Conservation (phyloP, 495 filamentous ascomycete species). For the Hypoxylon subgilvum region DNA sequence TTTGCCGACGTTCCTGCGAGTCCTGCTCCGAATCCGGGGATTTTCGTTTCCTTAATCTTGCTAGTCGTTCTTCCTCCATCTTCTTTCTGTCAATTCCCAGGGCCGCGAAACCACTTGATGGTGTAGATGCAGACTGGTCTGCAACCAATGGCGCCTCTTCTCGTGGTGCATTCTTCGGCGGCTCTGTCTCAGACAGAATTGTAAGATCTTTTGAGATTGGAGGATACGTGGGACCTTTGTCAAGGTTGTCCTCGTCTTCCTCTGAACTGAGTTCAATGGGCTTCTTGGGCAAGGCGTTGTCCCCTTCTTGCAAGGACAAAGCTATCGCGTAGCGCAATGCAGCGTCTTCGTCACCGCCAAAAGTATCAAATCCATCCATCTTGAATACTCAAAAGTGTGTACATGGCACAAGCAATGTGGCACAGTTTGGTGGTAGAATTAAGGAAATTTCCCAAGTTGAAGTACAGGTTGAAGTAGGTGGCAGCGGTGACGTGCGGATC, state of each 20-base stretch:
- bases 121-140: conserved; percentile 4
- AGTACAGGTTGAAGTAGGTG: no score
- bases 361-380: conserved; percentile 31
- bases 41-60: conserved; percentile 67
- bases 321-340: conserved; percentile 53
- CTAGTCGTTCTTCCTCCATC: conserved; percentile 87
- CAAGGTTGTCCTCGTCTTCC: conserved; percentile 33
- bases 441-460: neutral
- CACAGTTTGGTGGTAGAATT: neutral
- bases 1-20: conserved; percentile 29
- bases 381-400: neutral
- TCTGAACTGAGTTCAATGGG: conserved; percentile 32
- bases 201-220: conserved; percentile 11
- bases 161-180: neutral
- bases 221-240: conserved; percentile 22
- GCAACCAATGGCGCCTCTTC: neutral
- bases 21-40: conserved; percentile 40
- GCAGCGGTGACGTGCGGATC: conserved; percentile 10
- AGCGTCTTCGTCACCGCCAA: conserved; percentile 51
- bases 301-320: conserved; percentile 48
- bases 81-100: conserved; percentile 72
- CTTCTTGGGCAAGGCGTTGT: conserved; percentile 10
- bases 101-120: conserved; percentile 25
- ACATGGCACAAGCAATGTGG: neutral
- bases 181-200: neutral